phyloP scores from a whole-genome alignment of 495 filamentous ascomycete species.

The Podospora conica region DNA sequence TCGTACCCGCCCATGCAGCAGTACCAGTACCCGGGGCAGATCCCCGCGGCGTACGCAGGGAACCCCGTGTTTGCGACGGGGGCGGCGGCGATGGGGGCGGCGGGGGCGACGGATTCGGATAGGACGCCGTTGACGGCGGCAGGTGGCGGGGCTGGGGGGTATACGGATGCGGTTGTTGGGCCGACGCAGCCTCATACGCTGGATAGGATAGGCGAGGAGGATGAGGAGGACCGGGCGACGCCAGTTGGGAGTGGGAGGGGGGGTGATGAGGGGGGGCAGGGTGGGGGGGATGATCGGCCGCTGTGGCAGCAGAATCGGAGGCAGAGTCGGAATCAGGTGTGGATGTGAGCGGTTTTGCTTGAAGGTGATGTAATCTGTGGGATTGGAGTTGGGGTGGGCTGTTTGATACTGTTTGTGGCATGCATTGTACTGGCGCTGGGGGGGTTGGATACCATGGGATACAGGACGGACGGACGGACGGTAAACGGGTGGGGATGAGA shows the following conservation, averaged over 20 bases:
- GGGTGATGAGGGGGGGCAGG: conserved; percentile 8
- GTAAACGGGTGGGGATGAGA: neutral
- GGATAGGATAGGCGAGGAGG: conserved; percentile 37
- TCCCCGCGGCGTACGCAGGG: conserved; percentile 17
- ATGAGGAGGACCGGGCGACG: conserved; percentile 23
- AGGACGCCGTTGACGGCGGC: conserved; percentile 32
- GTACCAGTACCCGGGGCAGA: conserved; percentile 19
- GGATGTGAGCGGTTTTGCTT: conserved; percentile 28
- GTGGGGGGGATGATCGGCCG: conserved; percentile 24
- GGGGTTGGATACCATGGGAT: neutral
- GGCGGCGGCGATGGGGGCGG: conserved; percentile 4
- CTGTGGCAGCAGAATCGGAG: conserved; percentile 46
- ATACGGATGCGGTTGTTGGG: conserved; percentile 34
- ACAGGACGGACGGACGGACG: neutral
- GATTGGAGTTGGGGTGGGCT: neutral
- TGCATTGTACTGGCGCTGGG: neutral
- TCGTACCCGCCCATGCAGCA: conserved; percentile 20
- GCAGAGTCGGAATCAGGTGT: conserved; percentile 42
- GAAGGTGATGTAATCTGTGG: neutral
- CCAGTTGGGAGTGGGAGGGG: neutral
- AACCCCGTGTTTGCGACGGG: conserved; percentile 7
- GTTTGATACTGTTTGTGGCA: neutral
- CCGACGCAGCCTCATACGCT: conserved; percentile 18
- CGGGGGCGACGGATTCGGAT: conserved; percentile 18
- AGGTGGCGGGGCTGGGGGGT: conserved; percentile 32